Evolutionary conservation across 2,329 filamentous ascomycete species (phyloP).

Genomic region (Epichloe gansuensis): DNA sequence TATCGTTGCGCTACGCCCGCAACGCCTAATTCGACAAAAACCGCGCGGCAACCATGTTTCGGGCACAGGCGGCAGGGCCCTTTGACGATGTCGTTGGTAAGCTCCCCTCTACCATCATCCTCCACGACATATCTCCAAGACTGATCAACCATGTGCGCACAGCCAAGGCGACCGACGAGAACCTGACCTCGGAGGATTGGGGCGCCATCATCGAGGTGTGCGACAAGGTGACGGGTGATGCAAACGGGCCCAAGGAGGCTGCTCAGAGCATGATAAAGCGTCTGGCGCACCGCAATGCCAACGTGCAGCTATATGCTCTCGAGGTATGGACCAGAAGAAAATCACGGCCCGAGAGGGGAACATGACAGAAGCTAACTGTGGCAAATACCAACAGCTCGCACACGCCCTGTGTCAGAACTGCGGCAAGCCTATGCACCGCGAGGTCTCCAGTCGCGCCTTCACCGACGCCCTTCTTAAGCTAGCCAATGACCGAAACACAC

Average conservation of each 20-base stretch:
- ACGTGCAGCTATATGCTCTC: constrained; percentile 89
- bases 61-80: constrained; percentile 42
- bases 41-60: constrained; percentile 36
- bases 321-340: constrained; percentile 41
- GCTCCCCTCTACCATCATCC: constrained; percentile 12
- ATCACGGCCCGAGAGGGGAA: no score
- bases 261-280: constrained; percentile 86
- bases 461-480: constrained; percentile 87
- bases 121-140: not conserved
- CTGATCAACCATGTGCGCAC: not conserved
- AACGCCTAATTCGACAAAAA: not conserved
- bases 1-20: no score
- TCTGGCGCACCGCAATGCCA: constrained; percentile 84
- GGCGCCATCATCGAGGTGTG: constrained; percentile 51
- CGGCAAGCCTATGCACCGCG: constrained; percentile 72
- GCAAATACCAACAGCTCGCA: constrained; percentile 41
- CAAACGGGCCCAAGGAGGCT: constrained; percentile 61
- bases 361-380: not conserved
- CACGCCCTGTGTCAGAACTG: constrained; percentile 91
- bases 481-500: constrained; percentile 88
- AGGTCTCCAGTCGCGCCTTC: constrained; percentile 81
- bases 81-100: constrained; percentile 48
- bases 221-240: constrained; percentile 42
- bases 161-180: constrained; percentile 88
- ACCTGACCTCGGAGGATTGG: constrained; percentile 74